Evolutionary conservation across 805 yeast species (phyloP).

Genomic region (Schizosaccharomyces lindneri): DNA sequence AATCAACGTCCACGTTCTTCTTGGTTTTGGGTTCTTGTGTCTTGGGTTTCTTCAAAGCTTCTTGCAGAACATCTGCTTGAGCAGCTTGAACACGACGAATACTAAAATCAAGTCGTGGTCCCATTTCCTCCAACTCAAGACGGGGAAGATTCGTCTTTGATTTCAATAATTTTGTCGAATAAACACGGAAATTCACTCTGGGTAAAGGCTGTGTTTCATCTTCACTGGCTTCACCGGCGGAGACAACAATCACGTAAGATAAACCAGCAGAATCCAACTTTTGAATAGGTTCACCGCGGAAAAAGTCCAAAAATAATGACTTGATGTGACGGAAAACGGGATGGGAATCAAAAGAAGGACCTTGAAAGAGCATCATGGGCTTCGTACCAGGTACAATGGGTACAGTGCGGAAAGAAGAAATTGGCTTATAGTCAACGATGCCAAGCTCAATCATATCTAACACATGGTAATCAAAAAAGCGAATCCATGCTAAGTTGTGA

Average conservation of each 20-base stretch:
- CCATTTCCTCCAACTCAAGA: slow-evolving; percentile 81
- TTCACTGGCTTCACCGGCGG: slow-evolving; percentile 26
- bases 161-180: slow-evolving; percentile 53
- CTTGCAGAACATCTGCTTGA: slow-evolving; percentile 70
- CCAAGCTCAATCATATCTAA: slow-evolving; percentile 86
- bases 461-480: slow-evolving; percentile 74
- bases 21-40: slow-evolving; percentile 57
- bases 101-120: slow-evolving; percentile 83
- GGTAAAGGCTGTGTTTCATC: slow-evolving; percentile 16
- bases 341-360: slow-evolving; percentile 71
- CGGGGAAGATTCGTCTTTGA: slow-evolving; percentile 71
- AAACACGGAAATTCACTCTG: slow-evolving; percentile 68
- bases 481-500: slow-evolving; percentile 60
- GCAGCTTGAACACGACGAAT: slow-evolving; percentile 70
- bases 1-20: slow-evolving; percentile 73
- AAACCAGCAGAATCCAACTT: slow-evolving; percentile 79
- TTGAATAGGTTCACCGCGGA: slow-evolving; percentile 29
- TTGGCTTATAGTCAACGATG: slow-evolving; percentile 40
- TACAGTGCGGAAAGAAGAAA: slow-evolving; percentile 33
- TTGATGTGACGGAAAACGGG: slow-evolving; percentile 68
- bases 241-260: slow-evolving; percentile 67
- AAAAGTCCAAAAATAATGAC: slow-evolving; percentile 74
- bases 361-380: slow-evolving; percentile 85
- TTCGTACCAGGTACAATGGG: slow-evolving; percentile 53
- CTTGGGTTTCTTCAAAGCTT: slow-evolving; percentile 58